Evolutionary conservation across 148 eudicot genomes (phyloP).

Genomic region (Chenopodium suecicum): DNA sequence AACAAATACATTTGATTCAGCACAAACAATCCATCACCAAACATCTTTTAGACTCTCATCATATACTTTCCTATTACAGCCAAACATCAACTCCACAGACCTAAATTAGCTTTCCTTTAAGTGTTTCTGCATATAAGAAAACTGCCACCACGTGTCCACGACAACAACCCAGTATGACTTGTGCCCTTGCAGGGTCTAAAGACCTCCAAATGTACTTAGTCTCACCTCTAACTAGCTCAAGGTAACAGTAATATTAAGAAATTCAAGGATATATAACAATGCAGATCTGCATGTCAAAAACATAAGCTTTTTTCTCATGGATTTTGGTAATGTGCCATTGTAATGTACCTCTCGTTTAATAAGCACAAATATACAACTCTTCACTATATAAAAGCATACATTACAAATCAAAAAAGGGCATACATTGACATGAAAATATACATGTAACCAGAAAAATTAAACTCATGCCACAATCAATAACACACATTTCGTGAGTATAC

Average conservation of each 20-base stretch:
- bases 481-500: constrained; percentile 8
- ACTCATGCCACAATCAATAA: neutral
- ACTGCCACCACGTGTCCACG: neutral
- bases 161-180: neutral
- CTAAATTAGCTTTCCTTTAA: neutral
- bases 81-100: neutral
- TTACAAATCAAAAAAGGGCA: neutral
- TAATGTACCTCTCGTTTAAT: neutral
- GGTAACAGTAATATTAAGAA: neutral
- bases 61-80: neutral
- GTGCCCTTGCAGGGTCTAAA: neutral
- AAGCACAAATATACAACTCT: neutral
- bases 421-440: neutral
- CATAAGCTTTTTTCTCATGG: neutral
- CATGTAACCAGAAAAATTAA: neutral
- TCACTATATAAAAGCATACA: neutral
- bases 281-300: neutral
- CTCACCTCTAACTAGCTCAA: neutral
- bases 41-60: neutral
- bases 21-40: neutral
- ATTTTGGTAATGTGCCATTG: neutral
- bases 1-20: neutral
- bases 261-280: neutral
- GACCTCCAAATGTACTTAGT: neutral
- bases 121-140: neutral